Evolutionary conservation across 257 asterid species (phyloP).

Genomic region (Anisodus tanguticus): DNA sequence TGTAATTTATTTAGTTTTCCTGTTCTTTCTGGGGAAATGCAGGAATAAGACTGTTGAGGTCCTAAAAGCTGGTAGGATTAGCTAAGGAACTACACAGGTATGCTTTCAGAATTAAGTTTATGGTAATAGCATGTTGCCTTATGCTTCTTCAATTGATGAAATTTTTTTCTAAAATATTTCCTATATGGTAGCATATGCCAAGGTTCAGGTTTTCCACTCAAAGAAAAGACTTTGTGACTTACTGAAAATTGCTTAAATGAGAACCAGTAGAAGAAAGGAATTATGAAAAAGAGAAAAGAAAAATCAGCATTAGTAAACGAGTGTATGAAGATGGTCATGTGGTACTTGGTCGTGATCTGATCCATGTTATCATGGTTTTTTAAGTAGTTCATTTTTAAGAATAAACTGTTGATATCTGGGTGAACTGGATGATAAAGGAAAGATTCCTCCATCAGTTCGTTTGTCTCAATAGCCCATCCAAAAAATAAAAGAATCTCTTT

Average conservation of each 20-base stretch:
- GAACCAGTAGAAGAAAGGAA: not conserved
- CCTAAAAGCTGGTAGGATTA: conserved; percentile 64
- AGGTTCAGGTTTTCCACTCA: not conserved
- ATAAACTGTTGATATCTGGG: conserved; percentile 12
- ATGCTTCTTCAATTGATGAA: not conserved
- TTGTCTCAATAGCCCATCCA: not conserved
- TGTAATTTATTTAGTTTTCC: not conserved
- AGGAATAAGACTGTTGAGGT: conserved; percentile 65
- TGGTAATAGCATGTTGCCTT: not conserved
- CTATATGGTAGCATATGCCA: not conserved
- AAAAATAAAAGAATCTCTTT: not conserved
- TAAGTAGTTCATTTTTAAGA: not conserved
- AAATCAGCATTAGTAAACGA: not conserved
- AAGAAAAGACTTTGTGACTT: not conserved
- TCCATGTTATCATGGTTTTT: not conserved
- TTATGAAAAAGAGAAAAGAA: not conserved
- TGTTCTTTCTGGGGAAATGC: not conserved
- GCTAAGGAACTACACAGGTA: conserved; percentile 77
- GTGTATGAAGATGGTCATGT: not conserved
- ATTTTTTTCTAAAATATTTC: not conserved
- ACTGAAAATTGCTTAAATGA: not conserved
- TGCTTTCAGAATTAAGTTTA: not conserved
- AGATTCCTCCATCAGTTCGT: not conserved
- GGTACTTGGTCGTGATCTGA: not conserved
- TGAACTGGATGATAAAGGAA: not conserved